Conservation (phyloP, 257 asterid genomes). For the Ajuga chamaepitys region DNA sequence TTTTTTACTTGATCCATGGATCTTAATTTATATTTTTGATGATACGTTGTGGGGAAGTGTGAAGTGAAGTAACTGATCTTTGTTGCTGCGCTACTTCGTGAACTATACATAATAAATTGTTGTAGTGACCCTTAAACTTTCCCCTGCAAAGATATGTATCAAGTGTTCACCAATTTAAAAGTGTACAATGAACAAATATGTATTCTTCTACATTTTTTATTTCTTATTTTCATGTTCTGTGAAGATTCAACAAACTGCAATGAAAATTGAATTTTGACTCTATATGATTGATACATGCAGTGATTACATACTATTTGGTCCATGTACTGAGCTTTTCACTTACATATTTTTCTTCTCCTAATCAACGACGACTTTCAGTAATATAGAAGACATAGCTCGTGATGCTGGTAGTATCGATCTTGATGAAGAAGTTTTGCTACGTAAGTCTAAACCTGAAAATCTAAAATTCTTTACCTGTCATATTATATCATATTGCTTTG, state of each 20-base stretch:
- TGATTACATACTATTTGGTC: background rate
- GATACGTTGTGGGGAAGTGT: constrained; percentile 2
- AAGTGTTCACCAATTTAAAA: background rate
- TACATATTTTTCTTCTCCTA: constrained; percentile 17
- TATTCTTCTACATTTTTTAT: background rate
- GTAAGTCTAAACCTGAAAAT: constrained; percentile 47
- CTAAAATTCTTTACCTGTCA: background rate
- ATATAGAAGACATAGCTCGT: constrained; percentile 91
- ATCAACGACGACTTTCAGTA: constrained; percentile 38
- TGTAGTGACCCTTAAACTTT: background rate
- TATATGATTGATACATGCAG: background rate
- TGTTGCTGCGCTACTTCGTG: background rate
- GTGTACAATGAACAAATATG: background rate
- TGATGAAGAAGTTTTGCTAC: constrained; percentile 60
- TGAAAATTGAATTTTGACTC: background rate
- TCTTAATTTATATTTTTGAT: background rate
- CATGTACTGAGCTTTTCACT: background rate
- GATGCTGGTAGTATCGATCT: constrained; percentile 90
- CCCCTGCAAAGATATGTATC: constrained; percentile 5
- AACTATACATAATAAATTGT: background rate
- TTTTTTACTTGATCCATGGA: constrained; percentile 12
- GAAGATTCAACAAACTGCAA: constrained; percentile 4
- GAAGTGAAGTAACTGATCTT: constrained; percentile 8
- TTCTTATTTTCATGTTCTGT: background rate
- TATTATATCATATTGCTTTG: constrained; percentile 15